phyloP scores from a whole-genome alignment of 192 early-diverging fungal genomes.

The Gaertneriomyces sp. region DNA sequence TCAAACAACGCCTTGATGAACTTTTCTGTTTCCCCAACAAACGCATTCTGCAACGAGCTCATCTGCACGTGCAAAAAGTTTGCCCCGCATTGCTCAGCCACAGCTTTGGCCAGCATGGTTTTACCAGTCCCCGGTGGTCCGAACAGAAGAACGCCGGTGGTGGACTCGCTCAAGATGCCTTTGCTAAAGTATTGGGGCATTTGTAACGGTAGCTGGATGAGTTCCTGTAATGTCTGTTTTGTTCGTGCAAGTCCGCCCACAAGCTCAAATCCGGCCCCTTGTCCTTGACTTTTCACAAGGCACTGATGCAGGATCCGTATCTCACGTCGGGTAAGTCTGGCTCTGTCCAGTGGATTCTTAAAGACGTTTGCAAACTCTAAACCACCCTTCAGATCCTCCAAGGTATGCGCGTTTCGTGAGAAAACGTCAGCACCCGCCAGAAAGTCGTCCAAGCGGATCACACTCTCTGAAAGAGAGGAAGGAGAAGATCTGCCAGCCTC shows the following conservation, averaged over 20 bases:
- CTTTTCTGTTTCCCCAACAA: constrained; percentile 94
- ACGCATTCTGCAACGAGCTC: constrained; percentile 90
- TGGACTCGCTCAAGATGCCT: constrained; percentile 32
- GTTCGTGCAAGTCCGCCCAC: constrained; percentile 27
- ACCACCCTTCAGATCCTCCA: background rate
- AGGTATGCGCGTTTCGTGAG: background rate
- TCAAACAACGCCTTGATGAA: constrained; percentile 66
- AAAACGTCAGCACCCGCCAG: no score
- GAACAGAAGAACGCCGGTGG: constrained; percentile 47
- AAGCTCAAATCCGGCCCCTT: background rate
- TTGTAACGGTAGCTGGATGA: constrained; percentile 37
- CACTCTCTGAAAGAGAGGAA: no score
- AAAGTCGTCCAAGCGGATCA: no score
- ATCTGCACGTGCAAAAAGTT: constrained; percentile 83
- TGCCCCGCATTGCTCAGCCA: constrained; percentile 72
- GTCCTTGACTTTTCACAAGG: background rate
- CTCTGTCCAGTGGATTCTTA: background rate
- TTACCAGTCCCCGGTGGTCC: constrained; percentile 93
- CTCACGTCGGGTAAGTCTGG: constrained; percentile 5
- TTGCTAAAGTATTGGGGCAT: constrained; percentile 38
- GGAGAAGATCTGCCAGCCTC: no score
- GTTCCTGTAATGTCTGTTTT: constrained; percentile 35
- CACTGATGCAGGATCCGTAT: constrained; percentile 6
- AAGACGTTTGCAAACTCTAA: constrained; percentile 1
- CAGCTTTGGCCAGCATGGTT: constrained; percentile 80